Percentiles rank a stretch among this genome's conserved stretches.
phyloP scores from a whole-genome alignment of 371 early-diverging fungal genomes.

The Mucor sp. region DNA sequence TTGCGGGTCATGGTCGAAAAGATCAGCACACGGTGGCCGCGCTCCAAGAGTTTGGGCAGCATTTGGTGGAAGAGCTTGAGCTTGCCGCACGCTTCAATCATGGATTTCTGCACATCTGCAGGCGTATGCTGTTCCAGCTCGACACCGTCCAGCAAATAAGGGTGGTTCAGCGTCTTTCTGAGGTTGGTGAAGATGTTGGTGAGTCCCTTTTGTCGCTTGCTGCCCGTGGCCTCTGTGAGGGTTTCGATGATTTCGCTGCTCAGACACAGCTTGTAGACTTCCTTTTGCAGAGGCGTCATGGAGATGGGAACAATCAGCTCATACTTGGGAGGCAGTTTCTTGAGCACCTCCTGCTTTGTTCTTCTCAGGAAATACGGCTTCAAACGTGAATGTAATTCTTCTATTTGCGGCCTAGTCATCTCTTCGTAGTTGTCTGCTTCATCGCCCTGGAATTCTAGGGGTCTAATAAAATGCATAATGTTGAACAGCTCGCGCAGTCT shows the following conservation, averaged over 20 bases:
- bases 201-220: conserved; percentile 33
- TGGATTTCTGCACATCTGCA: conserved; percentile 45
- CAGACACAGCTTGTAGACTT: conserved; percentile 80
- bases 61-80: conserved; percentile 69
- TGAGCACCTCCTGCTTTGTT: conserved; percentile 84
- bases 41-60: conserved; percentile 56
- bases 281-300: conserved; percentile 78
- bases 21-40: conserved; percentile 71
- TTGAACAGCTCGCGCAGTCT: conserved; percentile 73
- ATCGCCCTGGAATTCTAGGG: conserved; percentile 45
- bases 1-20: conserved; percentile 75
- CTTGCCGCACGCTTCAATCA: conserved; percentile 75
- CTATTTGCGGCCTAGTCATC: conserved; percentile 41
- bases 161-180: conserved; percentile 77
- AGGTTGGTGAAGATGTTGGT: conserved; percentile 66
- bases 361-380: conserved; percentile 92
- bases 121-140: conserved; percentile 35
- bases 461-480: conserved; percentile 79
- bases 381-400: conserved; percentile 46
- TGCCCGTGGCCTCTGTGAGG: conserved; percentile 34
- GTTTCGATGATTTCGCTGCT: conserved; percentile 41
- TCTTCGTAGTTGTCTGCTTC: conserved; percentile 61
- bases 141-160: conserved; percentile 65
- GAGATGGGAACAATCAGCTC: conserved; percentile 85
- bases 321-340: conserved; percentile 86